Evolutionary conservation across 1,139 yeast genomes (phyloP).

Genomic region (Hemisphaericaspora lyxosophila): DNA sequence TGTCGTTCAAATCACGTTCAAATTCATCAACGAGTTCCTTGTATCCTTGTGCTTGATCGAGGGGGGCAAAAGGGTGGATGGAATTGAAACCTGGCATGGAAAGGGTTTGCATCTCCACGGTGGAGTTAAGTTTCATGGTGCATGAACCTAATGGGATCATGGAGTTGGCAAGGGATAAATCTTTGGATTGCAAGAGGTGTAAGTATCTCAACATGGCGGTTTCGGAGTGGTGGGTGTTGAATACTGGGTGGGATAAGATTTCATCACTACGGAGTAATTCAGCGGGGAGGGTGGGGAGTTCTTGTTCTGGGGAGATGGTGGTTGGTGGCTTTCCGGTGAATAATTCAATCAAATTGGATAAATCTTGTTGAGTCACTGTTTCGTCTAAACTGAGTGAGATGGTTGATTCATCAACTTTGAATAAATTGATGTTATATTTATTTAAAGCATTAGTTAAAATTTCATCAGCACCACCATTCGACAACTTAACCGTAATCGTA

Average conservation of each 20-base stretch:
- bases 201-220: slow-evolving; percentile 91
- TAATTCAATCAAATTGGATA: slow-evolving; percentile 54
- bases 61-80: slow-evolving; percentile 91
- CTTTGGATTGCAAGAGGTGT: slow-evolving; percentile 82
- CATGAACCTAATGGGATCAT: slow-evolving; percentile 98
- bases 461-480: slow-evolving; percentile 54
- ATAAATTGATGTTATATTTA: slow-evolving; percentile 70
- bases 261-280: slow-evolving; percentile 60
- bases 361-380: slow-evolving; percentile 67
- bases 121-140: slow-evolving; percentile 95
- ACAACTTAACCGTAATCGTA: slow-evolving; percentile 70
- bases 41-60: slow-evolving; percentile 84
- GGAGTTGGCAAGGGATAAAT: slow-evolving; percentile 88
- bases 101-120: slow-evolving; percentile 91
- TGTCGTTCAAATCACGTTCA: slow-evolving; percentile 82
- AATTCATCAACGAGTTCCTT: slow-evolving; percentile 69
- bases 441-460: slow-evolving; percentile 58
- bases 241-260: slow-evolving; percentile 71
- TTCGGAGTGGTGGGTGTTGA: slow-evolving; percentile 87
- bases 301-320: slow-evolving; percentile 21
- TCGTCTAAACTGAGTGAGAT: slow-evolving; percentile 85
- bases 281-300: slow-evolving; percentile 54
- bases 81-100: slow-evolving; percentile 91
- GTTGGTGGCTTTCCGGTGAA: slow-evolving; percentile 50
- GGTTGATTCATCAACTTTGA: slow-evolving; percentile 59